Conservation (phyloP, 768 basidiomycete genomes). For the Suillus tomentosus region DNA sequence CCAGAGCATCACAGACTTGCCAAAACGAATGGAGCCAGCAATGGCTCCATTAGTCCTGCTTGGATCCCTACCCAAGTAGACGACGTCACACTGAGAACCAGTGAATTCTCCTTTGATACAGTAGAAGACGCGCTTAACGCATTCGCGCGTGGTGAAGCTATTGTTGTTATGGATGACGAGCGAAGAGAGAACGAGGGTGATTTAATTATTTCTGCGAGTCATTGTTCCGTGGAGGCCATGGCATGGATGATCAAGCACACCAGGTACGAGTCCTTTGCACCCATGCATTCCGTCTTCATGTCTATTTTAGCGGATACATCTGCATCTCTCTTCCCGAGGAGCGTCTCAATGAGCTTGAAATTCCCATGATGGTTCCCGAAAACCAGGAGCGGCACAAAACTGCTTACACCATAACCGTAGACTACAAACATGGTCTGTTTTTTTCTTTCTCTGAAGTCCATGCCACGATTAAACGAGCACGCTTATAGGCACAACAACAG, state of each 20-base stretch:
- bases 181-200: slow-evolving; percentile 97
- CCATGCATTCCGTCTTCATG: slow-evolving; percentile 10
- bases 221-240: slow-evolving; percentile 94
- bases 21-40: neutral
- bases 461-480: slow-evolving; percentile 1
- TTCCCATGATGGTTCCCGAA: slow-evolving; percentile 92
- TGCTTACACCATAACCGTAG: slow-evolving; percentile 94
- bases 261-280: slow-evolving; percentile 56
- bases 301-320: slow-evolving; percentile 77
- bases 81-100: slow-evolving; percentile 25
- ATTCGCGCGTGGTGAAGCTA: slow-evolving; percentile 80
- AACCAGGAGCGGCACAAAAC: slow-evolving; percentile 93
- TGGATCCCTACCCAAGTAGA: slow-evolving; percentile 28
- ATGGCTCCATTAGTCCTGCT: neutral
- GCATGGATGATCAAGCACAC: slow-evolving; percentile 98
- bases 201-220: slow-evolving; percentile 82
- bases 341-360: slow-evolving; percentile 73
- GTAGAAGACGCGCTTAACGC: slow-evolving; percentile 80
- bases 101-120: slow-evolving; percentile 70
- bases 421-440: slow-evolving; percentile 78
- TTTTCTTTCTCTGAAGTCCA: neutral
- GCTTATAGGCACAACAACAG: slow-evolving; percentile 80
- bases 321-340: slow-evolving; percentile 82
- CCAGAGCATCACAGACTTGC: neutral
- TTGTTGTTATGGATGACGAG: slow-evolving; percentile 98